Conservation (phyloP, 2,329 filamentous ascomycete species). For the Fusarium oligoseptatum region DNA sequence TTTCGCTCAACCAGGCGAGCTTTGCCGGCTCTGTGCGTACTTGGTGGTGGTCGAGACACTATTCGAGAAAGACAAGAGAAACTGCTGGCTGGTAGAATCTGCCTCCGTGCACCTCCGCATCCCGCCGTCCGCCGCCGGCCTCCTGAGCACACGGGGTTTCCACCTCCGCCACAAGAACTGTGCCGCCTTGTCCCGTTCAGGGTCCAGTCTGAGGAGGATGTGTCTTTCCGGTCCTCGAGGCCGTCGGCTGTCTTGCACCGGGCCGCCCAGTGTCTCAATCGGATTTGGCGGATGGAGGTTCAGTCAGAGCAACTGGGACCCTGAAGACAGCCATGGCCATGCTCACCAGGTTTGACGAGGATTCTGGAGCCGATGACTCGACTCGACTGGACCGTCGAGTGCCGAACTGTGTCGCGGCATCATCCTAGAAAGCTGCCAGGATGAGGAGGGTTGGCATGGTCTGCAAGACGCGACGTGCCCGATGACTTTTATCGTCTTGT, state of each 20-base stretch:
- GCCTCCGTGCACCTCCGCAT: slow-evolving; percentile 12
- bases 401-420: not conserved
- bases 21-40: not conserved
- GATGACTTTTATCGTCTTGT: slow-evolving; percentile 7
- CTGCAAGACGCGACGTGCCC: slow-evolving; percentile 3
- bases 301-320: not conserved
- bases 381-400: not conserved
- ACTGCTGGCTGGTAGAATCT: not conserved
- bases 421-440: slow-evolving; percentile 5
- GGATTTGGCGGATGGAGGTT: not conserved
- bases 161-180: slow-evolving; percentile 20
- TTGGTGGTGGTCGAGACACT: slow-evolving; percentile 3
- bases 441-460: slow-evolving; percentile 9
- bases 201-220: not conserved
- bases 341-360: not conserved
- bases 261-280: slow-evolving; percentile 4
- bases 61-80: not conserved
- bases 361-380: not conserved
- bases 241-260: slow-evolving; percentile 2
- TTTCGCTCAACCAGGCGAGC: not conserved
- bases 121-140: slow-evolving; percentile 13
- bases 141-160: slow-evolving; percentile 7
- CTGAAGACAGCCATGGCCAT: not conserved
- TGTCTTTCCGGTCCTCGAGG: slow-evolving; percentile 11
- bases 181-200: slow-evolving; percentile 10